A percentile compares a stretch with the other conserved stretches of the same genome.
phyloP scores from a whole-genome alignment of 2,329 filamentous ascomycete genomes.

The Monilinia laxa region DNA sequence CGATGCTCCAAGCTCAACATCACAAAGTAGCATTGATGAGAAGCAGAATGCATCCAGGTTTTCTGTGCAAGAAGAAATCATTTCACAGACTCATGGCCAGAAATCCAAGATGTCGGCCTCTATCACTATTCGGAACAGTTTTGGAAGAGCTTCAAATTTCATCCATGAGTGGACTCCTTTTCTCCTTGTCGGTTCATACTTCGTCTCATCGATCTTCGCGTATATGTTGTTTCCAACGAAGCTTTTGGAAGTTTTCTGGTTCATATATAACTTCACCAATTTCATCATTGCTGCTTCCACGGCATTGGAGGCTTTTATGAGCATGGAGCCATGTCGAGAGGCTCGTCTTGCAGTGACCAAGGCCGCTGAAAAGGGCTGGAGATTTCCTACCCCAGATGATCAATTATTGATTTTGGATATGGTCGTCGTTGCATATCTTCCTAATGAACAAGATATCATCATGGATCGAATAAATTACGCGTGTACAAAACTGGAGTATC shows the following conservation, averaged over 20 bases:
- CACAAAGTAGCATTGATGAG: not conserved
- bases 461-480: conserved; percentile 49
- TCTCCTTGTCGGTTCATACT: conserved; percentile 44
- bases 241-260: conserved; percentile 46
- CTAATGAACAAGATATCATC: conserved; percentile 52
- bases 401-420: conserved; percentile 47
- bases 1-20: not conserved
- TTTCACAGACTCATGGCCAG: not conserved
- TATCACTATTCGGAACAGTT: not conserved
- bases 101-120: not conserved
- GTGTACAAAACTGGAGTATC: conserved; percentile 48
- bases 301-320: conserved; percentile 46
- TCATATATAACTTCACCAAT: conserved; percentile 47
- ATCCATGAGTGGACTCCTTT: conserved; percentile 45
- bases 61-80: conserved; percentile 8
- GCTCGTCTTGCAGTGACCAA: conserved; percentile 43
- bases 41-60: not conserved
- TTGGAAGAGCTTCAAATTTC: conserved; percentile 18
- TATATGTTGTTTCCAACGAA: conserved; percentile 44
- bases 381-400: conserved; percentile 45
- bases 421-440: conserved; percentile 51
- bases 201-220: conserved; percentile 44
- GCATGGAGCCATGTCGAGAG: conserved; percentile 42
- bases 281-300: conserved; percentile 46
- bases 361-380: conserved; percentile 44